Conservation (phyloP, 176 grass and related monocot species). For the Areca catechu region DNA sequence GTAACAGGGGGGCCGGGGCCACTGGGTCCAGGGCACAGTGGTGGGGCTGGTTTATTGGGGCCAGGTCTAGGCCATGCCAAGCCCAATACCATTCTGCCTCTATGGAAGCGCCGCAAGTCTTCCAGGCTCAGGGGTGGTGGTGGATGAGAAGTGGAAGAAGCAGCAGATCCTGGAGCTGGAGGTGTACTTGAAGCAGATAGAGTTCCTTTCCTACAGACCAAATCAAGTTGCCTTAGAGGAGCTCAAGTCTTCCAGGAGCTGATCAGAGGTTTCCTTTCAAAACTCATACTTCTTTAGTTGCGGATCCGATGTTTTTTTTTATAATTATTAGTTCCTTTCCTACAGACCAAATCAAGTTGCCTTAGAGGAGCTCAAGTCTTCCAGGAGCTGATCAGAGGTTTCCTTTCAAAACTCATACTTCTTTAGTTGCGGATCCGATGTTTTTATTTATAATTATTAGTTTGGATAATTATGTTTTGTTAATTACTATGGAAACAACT, state of each 20-base stretch:
- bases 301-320: too few species aligned
- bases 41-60: conserved; percentile 17
- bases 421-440: not conserved
- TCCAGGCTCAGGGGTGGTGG: not conserved
- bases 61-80: conserved; percentile 27
- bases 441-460: too few species aligned
- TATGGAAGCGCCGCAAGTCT: not conserved
- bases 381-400: conserved; percentile 23
- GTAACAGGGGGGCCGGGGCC: conserved; percentile 19
- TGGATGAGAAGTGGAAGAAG: conserved; percentile 60
- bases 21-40: conserved; percentile 15
- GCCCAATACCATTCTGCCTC: not conserved
- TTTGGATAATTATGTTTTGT: too few species aligned
- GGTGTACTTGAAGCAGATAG: conserved; percentile 72
- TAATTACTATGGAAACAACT: too few species aligned
- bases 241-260: conserved; percentile 36
- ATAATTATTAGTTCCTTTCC: too few species aligned
- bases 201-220: conserved; percentile 78
- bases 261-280: conserved; percentile 23
- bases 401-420: conserved; percentile 10
- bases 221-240: conserved; percentile 40
- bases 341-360: conserved; percentile 44
- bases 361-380: conserved; percentile 51
- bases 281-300: not conserved
- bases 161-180: conserved; percentile 79